A percentile compares a stretch with the other conserved stretches of the same genome.
phyloP scores from a whole-genome alignment of 2,329 filamentous ascomycete genomes.

The Peltaster fructicola region DNA sequence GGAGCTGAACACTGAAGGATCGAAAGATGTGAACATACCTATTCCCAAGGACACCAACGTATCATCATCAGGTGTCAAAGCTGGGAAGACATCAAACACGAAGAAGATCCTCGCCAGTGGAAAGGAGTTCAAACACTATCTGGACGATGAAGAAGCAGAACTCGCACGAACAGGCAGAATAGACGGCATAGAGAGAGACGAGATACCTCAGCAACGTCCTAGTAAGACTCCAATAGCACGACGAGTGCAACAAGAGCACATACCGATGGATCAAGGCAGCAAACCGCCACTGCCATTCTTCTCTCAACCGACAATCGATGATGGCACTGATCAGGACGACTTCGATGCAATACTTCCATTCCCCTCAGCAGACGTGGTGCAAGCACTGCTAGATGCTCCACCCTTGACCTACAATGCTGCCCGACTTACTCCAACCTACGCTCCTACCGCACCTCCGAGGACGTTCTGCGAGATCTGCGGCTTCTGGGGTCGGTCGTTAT shows the following conservation, averaged over 20 bases:
- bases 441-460: conserved; percentile 33
- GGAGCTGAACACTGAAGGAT: conserved; percentile 60
- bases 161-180: conserved; percentile 18
- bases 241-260: conserved; percentile 14
- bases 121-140: conserved; percentile 68
- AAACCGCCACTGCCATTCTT: conserved; percentile 10
- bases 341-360: conserved; percentile 8
- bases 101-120: conserved; percentile 63
- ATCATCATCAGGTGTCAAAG: conserved; percentile 25
- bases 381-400: conserved; percentile 43
- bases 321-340: conserved; percentile 25
- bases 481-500: conserved; percentile 62
- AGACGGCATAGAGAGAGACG: conserved; percentile 12
- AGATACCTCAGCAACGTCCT: conserved; percentile 10
- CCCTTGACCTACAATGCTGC: conserved; percentile 53
- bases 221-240: conserved; percentile 20
- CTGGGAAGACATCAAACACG: conserved; percentile 49
- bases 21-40: conserved; percentile 40
- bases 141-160: conserved; percentile 60
- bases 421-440: conserved; percentile 23
- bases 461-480: conserved; percentile 65
- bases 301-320: conserved; percentile 7
- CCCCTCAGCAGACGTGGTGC: conserved; percentile 34
- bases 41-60: conserved; percentile 36
- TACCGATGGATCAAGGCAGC: conserved; percentile 12